Evolutionary conservation across 2,329 filamentous ascomycete genomes (phyloP), one percentile per base, ranked within the genome.

Genomic region (Neonectria hederae): DNA sequence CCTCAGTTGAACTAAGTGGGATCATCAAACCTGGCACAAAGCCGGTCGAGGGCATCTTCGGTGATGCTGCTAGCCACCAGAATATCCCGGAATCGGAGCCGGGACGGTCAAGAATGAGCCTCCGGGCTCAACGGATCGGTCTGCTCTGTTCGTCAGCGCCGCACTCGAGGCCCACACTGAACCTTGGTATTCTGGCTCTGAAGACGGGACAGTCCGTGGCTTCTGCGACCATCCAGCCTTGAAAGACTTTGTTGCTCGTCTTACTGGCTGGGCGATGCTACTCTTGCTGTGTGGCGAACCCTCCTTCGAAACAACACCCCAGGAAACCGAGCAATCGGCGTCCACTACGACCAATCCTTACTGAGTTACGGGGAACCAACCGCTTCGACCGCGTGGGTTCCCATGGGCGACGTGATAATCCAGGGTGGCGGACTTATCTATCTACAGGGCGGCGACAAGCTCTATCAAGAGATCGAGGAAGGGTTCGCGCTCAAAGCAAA

Each of bases 261-360:
- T 89, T 49, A 86, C 83, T 0, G 84, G 83, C 1, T 89, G 87
- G 87, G 80, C 0, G 79, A 83, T 0, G 72, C 82, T 45, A 85
- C 83, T 0, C 72, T 86, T 4, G 24, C 51, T 0, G 58, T 76
- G 4, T 48, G 80, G 8, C 76, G 86, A 32, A 86, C 84, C 1
- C 71, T 89, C 10, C 74, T 89, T 53, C 77, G 87, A 35, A 88
- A 88, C 67, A 88, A 87, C 67, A 84, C 83, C 0, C 86, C 86
- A 0, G 82, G 82, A 0, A 86, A 84, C 57, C 84, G 84, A 68
- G 84, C 86, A 0, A 88, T 88, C 61, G 86, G 86, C 0, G 86
- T 89, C 2, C 87, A 89, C 65, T 88, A 88, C 69, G 86, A 89
- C 68, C 86, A 88, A 74, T 87, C 85, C 17, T 89, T 88, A 68